These are phyloP conservation scores for Fusarium proliferatum DNA, from an alignment of 2,329 filamentous ascomycete species.

Conservation along the genomic window DNA sequence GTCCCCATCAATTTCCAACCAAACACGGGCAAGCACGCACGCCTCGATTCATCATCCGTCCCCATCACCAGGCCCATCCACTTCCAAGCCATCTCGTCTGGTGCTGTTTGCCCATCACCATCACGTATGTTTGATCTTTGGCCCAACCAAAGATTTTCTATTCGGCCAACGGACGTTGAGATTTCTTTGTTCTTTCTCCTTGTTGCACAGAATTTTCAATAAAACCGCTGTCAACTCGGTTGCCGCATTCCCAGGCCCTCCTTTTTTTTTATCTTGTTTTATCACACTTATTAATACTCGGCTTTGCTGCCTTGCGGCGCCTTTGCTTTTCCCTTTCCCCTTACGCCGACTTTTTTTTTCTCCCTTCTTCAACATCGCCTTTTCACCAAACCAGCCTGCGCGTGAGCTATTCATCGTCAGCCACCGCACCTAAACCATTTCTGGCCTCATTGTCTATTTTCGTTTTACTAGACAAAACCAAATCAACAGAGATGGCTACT, in stretches of 20 bases:
- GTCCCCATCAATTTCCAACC: constrained; percentile 33
- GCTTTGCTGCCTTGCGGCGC: constrained; percentile 33
- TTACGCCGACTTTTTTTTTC: constrained; percentile 42
- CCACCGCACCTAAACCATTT: constrained; percentile 31
- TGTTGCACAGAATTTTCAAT: constrained; percentile 25
- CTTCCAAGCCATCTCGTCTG: constrained; percentile 19
- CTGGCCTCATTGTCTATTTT: constrained; percentile 27
- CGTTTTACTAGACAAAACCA: constrained; percentile 15
- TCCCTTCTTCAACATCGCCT: constrained; percentile 42
- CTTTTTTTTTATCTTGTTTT: constrained; percentile 16
- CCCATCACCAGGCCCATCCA: constrained; percentile 28
- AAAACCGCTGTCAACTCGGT: constrained; percentile 27
- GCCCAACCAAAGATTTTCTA: constrained; percentile 13
- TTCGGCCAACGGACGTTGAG: constrained; percentile 15
- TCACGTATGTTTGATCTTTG: constrained; percentile 24
- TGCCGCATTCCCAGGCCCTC: constrained; percentile 24
- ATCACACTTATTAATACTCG: constrained; percentile 24
- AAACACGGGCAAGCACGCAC: background rate
- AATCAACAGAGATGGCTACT: constrained; percentile 63
- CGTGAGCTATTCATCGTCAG: constrained; percentile 42
- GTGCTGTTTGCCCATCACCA: constrained; percentile 26
- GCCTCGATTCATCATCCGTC: constrained; percentile 26
- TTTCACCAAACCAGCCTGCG: constrained; percentile 37
- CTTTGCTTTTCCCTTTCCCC: constrained; percentile 41
- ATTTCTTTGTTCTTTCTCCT: constrained; percentile 27